Percentiles rank a stretch among this genome's conserved stretches.
phyloP scores from a whole-genome alignment of 2,329 filamentous ascomycete genomes.

The Pseudogymnoascus sp. region DNA sequence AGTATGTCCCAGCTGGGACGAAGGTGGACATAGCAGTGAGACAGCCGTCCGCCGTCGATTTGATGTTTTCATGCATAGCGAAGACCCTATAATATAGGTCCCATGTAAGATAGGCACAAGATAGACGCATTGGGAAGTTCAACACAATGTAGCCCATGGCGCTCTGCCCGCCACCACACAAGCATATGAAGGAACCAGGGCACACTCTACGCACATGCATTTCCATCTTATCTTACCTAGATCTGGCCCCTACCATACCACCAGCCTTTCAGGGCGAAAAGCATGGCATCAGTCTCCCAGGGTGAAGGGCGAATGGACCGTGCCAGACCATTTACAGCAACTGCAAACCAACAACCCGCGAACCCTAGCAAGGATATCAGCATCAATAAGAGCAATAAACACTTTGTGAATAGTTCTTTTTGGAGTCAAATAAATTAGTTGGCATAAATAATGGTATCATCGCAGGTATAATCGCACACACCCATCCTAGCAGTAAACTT shows the following conservation, averaged over 20 bases:
- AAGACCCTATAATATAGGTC: not conserved
- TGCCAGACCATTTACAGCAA: not conserved
- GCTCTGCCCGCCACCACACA: not conserved
- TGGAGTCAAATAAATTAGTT: not conserved
- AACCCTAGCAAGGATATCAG: not conserved
- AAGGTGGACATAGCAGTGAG: not conserved
- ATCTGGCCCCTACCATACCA: not conserved
- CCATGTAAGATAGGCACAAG: not conserved
- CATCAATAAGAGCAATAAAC: too few species aligned
- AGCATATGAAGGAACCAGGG: not conserved
- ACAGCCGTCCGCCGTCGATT: not conserved
- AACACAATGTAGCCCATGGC: not conserved
- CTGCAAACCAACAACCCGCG: not conserved
- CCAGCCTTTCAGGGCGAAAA: not conserved
- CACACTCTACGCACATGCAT: not conserved
- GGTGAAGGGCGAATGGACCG: not conserved
- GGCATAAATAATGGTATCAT: conserved; percentile 4
- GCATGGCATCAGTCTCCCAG: not conserved
- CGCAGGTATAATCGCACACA: conserved; percentile 4
- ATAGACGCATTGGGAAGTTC: not conserved
- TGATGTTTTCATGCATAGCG: not conserved
- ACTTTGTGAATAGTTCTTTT: not conserved
- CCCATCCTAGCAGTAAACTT: not conserved
- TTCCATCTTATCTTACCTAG: not conserved
- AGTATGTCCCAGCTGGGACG: not conserved